phyloP scores from a whole-genome alignment of 768 basidiomycete genomes.

The Leccinum obscurum region DNA sequence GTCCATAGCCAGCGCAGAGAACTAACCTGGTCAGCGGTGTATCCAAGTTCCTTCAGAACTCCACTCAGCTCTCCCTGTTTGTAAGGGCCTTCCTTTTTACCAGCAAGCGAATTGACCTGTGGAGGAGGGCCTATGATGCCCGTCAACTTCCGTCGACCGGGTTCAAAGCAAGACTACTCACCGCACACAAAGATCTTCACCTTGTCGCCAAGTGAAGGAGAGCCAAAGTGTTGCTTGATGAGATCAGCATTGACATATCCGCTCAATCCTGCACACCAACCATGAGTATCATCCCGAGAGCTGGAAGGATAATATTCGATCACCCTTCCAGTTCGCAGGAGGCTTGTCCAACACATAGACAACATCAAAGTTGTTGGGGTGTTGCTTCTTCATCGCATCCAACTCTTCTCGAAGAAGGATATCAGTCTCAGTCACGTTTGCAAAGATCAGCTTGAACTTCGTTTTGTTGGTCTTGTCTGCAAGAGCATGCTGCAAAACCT shows the following conservation, averaged over 20 bases:
- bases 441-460: conserved; percentile 90
- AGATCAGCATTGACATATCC: conserved; percentile 78
- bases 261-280: conserved; percentile 45
- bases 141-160: conserved; percentile 1
- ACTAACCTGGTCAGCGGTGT: conserved; percentile 80
- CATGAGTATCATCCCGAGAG: conserved; percentile 5
- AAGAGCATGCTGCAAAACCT: conserved; percentile 74
- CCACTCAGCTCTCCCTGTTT: conserved; percentile 85
- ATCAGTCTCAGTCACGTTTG: conserved; percentile 87
- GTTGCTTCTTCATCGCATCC: conserved; percentile 64
- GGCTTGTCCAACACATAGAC: conserved; percentile 88
- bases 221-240: conserved; percentile 70
- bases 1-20: neutral
- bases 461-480: conserved; percentile 82
- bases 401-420: conserved; percentile 84
- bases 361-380: conserved; percentile 73
- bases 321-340: conserved; percentile 57
- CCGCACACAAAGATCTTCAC: conserved; percentile 91
- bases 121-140: conserved; percentile 63
- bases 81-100: conserved; percentile 78
- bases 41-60: conserved; percentile 84
- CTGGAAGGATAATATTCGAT: conserved; percentile 15
- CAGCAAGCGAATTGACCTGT: conserved; percentile 86
- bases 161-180: conserved; percentile 33
- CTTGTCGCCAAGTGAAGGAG: conserved; percentile 66